phyloP scores from a whole-genome alignment of 257 asterid species.

The Schizonepeta tenuifolia region DNA sequence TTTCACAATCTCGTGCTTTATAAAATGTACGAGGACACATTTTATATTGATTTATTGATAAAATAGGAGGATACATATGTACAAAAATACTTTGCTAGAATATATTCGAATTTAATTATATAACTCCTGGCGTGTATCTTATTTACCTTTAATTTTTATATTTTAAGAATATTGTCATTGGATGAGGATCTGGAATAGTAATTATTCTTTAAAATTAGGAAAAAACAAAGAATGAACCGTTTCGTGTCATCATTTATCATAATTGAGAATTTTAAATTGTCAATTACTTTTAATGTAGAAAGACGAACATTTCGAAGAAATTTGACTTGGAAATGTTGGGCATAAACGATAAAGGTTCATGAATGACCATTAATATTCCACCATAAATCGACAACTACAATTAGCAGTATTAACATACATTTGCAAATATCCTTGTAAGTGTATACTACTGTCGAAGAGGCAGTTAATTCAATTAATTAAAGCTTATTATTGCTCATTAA shows the following conservation, averaged over 20 bases:
- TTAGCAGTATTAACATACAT: neutral
- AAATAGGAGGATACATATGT: neutral
- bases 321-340: slow-evolving; percentile 34
- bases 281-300: slow-evolving; percentile 30
- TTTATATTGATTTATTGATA: neutral
- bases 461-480: neutral
- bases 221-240: slow-evolving; percentile 33
- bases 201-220: slow-evolving; percentile 7
- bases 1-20: neutral
- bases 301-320: neutral
- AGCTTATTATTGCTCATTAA: neutral
- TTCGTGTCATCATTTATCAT: slow-evolving; percentile 29
- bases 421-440: neutral
- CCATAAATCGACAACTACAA: neutral
- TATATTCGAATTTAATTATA: neutral
- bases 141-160: too few relatives aligned
- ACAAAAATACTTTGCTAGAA: too few relatives aligned
- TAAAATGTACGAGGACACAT: neutral
- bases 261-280: slow-evolving; percentile 7
- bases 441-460: too few relatives aligned
- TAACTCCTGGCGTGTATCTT: neutral
- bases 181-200: slow-evolving; percentile 2
- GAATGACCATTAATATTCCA: slow-evolving; percentile 17
- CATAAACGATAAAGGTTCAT: slow-evolving; percentile 14
- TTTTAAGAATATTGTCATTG: neutral